phyloP scores from a whole-genome alignment of 1,284 basidiomycete genomes.

The Boletellus deceptivus region DNA sequence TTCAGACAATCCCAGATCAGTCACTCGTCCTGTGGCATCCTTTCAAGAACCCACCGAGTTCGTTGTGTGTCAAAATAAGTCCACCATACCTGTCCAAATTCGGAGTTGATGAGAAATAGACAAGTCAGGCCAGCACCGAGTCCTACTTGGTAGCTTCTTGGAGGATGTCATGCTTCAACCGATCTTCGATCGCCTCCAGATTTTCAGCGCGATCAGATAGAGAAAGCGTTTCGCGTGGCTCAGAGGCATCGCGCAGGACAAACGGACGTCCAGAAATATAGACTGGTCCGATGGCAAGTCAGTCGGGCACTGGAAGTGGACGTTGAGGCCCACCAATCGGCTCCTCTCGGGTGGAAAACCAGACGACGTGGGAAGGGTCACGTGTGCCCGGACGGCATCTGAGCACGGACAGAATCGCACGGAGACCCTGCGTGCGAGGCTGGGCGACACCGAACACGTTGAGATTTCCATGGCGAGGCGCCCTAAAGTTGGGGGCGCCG shows the following conservation, averaged over 20 bases:
- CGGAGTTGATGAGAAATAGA: constrained; percentile 1
- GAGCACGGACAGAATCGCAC: constrained; percentile 88
- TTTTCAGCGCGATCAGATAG: constrained; percentile 93
- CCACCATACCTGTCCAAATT: constrained; percentile 71
- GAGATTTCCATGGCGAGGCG: constrained; percentile 70
- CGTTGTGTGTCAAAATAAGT: constrained; percentile 90
- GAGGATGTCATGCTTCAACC: constrained; percentile 93
- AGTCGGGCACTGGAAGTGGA: neutral
- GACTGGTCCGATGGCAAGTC: constrained; percentile 39
- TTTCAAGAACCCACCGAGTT: constrained; percentile 54
- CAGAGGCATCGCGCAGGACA: constrained; percentile 89
- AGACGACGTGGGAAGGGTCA: constrained; percentile 71
- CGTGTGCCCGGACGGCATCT: constrained; percentile 67
- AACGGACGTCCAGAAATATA: constrained; percentile 95
- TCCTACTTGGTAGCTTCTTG: constrained; percentile 75
- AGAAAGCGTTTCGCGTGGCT: constrained; percentile 78
- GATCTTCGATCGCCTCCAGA: constrained; percentile 90
- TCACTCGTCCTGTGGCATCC: neutral
- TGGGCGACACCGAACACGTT: constrained; percentile 95
- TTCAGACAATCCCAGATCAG: constrained; percentile 4
- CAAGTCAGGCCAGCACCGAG: neutral
- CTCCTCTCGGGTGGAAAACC: constrained; percentile 85
- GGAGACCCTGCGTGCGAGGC: constrained; percentile 89
- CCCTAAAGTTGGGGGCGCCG: constrained; percentile 95
- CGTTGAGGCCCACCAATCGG: constrained; percentile 58